These are phyloP conservation scores for Lactifluus hygrophoroides DNA, from an alignment of 768 basidiomycete genomes.

Conservation along the genomic window DNA sequence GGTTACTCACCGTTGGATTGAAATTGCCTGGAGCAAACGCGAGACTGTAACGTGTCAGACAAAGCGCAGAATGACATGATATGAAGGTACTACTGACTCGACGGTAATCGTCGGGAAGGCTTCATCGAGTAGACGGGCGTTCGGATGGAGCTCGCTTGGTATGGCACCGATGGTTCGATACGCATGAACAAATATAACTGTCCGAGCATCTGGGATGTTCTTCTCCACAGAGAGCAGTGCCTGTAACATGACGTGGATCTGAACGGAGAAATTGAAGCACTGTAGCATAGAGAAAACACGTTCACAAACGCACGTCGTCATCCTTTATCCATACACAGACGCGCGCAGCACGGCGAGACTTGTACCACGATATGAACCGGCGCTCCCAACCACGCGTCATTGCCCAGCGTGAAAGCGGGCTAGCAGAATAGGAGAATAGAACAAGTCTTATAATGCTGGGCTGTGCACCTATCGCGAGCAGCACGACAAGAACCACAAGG, in stretches of 20 bases:
- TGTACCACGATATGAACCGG: constrained; percentile 13
- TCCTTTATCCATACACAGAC: constrained; percentile 21
- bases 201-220: constrained; percentile 18
- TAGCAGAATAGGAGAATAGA: constrained; percentile 3
- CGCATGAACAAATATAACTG: constrained; percentile 18
- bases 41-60: constrained; percentile 6
- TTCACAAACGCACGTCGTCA: constrained; percentile 13
- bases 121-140: constrained; percentile 20
- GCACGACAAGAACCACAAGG: neutral
- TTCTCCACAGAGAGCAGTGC: constrained; percentile 17
- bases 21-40: constrained; percentile 16
- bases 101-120: constrained; percentile 21
- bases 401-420: constrained; percentile 9
- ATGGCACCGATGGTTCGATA: constrained; percentile 13
- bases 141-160: constrained; percentile 20
- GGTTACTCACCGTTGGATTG: constrained; percentile 9
- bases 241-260: constrained; percentile 20
- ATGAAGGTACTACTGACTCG: constrained; percentile 4
- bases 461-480: constrained; percentile 13
- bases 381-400: neutral
- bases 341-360: constrained; percentile 11
- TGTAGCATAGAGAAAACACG: neutral
- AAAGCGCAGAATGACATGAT: neutral
- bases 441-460: constrained; percentile 5
- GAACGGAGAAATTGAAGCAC: neutral